Base-by-base conservation (phyloP, 257 asterid species). In the Rehmannia glutinosa region DNA sequence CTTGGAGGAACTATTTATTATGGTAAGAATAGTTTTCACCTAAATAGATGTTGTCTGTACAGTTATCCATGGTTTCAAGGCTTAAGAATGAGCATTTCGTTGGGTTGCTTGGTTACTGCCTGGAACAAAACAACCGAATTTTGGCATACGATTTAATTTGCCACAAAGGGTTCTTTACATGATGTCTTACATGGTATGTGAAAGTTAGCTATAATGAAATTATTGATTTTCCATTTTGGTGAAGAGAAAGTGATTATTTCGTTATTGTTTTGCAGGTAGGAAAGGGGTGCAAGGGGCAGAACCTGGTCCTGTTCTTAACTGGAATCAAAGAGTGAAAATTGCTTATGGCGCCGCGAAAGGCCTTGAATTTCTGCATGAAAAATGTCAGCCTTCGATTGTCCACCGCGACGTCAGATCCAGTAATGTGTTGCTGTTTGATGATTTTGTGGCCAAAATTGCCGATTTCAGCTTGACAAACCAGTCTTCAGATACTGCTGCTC, bases 231-330 rank as follows among this genome's bases (percentile, higher is more conserved):
- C 4, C 6, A 7, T 9, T 23, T 3, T 41, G 19, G 25, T 28
- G 28, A 11, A n/a, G 51, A 27, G 2, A 13, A 36, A 12, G 12
- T 32, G 46, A 17, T 49, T 17, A 3, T 59, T 23, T 35, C 16
- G 36, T n/a, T 57, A 1, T 3, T 63, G 43, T 62, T 7, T 50
- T 77, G 38, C 54, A 91, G 98, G 98, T 46, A 80, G 96, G 64
- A 91, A 91, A 79, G 96, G 96, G 12, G 98, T 91, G 66, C 95
- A 88, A 78, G 96, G 98, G 32, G 95, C 96, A 5, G 96, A 91
- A 74, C 98, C 98, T 5, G 96, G 98, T 35, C 98, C 96, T 0
- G 90, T 78, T 43, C 90, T 91, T 17, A 83, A 79, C 25, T 91
- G 98, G 98, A 62, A 8, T 60, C 87, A 91, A 73, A 80, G 98